Evolutionary conservation across 495 filamentous ascomycete species (phyloP).

Genomic region (Darksidea phi): DNA sequence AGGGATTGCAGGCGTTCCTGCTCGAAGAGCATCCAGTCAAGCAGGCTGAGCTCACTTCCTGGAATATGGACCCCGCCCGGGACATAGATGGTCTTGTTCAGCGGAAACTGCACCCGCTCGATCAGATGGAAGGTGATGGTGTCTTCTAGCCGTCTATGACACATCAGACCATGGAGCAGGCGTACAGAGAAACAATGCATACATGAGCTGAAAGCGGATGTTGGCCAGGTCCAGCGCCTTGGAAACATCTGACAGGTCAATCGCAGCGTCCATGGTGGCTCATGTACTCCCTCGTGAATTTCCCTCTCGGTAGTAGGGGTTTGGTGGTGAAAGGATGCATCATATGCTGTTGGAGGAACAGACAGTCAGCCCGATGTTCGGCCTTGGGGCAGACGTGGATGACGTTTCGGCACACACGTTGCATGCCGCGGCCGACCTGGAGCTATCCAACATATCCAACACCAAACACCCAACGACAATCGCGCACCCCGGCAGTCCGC

Average conservation of each 20-base stretch:
- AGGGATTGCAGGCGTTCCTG: conserved; percentile 90
- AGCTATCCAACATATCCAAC: not conserved
- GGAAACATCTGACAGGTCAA: conserved; percentile 78
- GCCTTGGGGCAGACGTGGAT: not conserved
- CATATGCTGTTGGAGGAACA: not conserved
- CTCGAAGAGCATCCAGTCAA: conserved; percentile 89
- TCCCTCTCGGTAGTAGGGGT: not conserved
- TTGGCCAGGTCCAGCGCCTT: conserved; percentile 86
- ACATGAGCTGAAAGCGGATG: conserved; percentile 97
- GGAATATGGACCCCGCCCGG: conserved; percentile 80
- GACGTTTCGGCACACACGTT: not conserved
- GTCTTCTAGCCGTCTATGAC: conserved; percentile 82
- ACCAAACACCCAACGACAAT: conserved; percentile 27
- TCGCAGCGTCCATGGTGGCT: conserved; percentile 76
- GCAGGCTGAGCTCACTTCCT: conserved; percentile 68
- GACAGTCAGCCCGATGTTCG: conserved; percentile 1
- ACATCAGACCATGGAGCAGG: not conserved
- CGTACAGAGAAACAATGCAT: conserved; percentile 36
- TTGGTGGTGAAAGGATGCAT: not conserved
- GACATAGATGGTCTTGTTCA: conserved; percentile 83
- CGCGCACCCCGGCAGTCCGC: conserved; percentile 5
- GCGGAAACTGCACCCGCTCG: conserved; percentile 94
- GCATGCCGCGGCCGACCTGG: not conserved
- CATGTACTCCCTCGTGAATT: not conserved
- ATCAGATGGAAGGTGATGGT: conserved; percentile 99